Percentiles rank a stretch among this genome's conserved stretches.
phyloP scores from a whole-genome alignment of 768 basidiomycete species.

The Phaeotremella fagi region DNA sequence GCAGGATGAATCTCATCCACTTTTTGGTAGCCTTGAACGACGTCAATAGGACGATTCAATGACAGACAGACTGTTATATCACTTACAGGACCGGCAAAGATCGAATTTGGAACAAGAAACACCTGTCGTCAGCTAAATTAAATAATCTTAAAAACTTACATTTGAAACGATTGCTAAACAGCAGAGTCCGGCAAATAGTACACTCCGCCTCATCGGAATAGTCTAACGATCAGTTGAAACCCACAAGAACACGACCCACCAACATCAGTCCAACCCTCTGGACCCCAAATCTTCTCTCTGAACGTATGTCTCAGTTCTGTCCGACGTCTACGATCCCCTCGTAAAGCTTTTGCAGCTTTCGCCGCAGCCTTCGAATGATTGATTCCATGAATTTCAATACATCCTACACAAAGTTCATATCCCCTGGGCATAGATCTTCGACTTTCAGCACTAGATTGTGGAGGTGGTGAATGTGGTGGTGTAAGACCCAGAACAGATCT shows the following conservation, averaged over 20 bases:
- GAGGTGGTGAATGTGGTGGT: too few relatives aligned
- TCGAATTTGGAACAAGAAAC: conserved; percentile 72
- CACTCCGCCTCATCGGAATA: conserved; percentile 72
- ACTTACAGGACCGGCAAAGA: conserved; percentile 69
- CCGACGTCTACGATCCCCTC: neutral
- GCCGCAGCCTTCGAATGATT: conserved; percentile 57
- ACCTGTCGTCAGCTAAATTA: conserved; percentile 22
- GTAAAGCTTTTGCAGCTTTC: neutral
- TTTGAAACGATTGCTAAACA: conserved; percentile 68
- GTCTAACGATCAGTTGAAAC: conserved; percentile 51
- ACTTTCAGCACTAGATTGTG: too few relatives aligned
- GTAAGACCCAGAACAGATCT: too few relatives aligned
- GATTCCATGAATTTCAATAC: conserved; percentile 72
- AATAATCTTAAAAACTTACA: conserved; percentile 51
- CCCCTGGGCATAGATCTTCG: too few relatives aligned
- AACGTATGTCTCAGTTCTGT: conserved; percentile 79
- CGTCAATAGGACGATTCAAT: neutral
- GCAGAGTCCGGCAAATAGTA: conserved; percentile 69
- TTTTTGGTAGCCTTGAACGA: conserved; percentile 50
- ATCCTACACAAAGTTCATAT: conserved; percentile 78
- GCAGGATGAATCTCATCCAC: conserved; percentile 88
- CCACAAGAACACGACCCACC: conserved; percentile 55
- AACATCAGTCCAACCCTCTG: conserved; percentile 78
- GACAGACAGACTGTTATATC: neutral
- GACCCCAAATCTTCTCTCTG: conserved; percentile 79